Evolutionary conservation across 768 basidiomycete genomes (phyloP).

Genomic region (Hemileccinum impolitum): DNA sequence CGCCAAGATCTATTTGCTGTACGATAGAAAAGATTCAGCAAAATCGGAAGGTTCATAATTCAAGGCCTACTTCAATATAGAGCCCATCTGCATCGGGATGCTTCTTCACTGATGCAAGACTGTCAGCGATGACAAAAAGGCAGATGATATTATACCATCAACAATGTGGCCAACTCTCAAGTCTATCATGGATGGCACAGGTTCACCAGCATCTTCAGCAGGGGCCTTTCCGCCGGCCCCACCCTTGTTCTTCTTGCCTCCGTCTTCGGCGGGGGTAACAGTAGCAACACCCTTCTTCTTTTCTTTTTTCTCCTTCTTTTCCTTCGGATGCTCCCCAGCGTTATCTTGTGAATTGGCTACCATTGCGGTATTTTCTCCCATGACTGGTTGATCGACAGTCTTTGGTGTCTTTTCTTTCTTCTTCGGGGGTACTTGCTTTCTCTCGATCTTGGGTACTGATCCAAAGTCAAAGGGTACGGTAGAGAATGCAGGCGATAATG

Average conservation of each 20-base stretch:
- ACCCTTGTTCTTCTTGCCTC: conserved; percentile 41
- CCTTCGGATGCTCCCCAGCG: conserved; percentile 24
- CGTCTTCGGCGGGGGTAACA: conserved; percentile 20
- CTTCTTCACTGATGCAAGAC: conserved; percentile 63
- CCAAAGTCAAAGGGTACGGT: conserved; percentile 68
- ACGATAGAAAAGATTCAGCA: not conserved
- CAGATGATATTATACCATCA: conserved; percentile 58
- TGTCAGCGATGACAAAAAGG: conserved; percentile 2
- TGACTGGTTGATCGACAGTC: conserved; percentile 27
- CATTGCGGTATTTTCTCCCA: conserved; percentile 23
- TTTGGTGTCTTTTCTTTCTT: conserved; percentile 67
- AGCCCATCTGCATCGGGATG: conserved; percentile 97
- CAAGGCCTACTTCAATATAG: conserved; percentile 77
- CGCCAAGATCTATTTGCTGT: conserved; percentile 94
- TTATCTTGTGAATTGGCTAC: conserved; percentile 40
- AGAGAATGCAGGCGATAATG: conserved; percentile 50
- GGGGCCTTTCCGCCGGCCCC: conserved; percentile 32
- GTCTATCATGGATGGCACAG: conserved; percentile 95
- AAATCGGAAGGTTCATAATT: not conserved
- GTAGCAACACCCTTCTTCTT: conserved; percentile 61
- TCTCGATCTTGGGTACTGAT: conserved; percentile 68
- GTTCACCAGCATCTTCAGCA: conserved; percentile 69
- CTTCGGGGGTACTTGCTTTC: conserved; percentile 69
- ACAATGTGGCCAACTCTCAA: conserved; percentile 91
- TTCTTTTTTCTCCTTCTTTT: conserved; percentile 40